These are phyloP conservation scores for Russula sp. DNA, from an alignment of 768 basidiomycete genomes.

Conservation along the genomic window DNA sequence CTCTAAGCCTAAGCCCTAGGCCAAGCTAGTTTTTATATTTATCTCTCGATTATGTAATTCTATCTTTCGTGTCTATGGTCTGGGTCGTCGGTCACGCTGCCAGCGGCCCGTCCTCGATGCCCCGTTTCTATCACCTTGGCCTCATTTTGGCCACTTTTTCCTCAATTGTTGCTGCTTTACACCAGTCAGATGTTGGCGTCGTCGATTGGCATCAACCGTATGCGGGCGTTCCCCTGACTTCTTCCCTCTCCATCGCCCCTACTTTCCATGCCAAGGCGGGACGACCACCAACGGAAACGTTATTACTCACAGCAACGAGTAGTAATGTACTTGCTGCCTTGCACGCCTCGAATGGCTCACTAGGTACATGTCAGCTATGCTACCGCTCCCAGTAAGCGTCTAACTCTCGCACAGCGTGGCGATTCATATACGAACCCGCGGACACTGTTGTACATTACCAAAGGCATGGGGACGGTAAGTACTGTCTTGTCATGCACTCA, in stretches of 20 bases:
- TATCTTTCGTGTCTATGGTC: neutral
- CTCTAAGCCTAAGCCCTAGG: too few species aligned
- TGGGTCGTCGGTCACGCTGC: too few species aligned
- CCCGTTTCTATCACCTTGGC: conserved; percentile 2
- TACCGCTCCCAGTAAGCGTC: neutral
- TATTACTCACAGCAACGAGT: conserved; percentile 60
- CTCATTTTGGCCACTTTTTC: conserved; percentile 7
- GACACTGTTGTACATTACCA: conserved; percentile 67
- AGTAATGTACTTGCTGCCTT: conserved; percentile 78
- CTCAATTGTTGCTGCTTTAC: conserved; percentile 41
- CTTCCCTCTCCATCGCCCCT: conserved; percentile 49
- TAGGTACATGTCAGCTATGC: conserved; percentile 46
- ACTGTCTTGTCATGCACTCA: neutral
- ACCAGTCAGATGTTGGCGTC: conserved; percentile 70
- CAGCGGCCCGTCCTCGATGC: neutral
- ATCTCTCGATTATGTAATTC: conserved; percentile 9
- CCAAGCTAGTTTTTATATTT: neutral
- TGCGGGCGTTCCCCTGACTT: conserved; percentile 63
- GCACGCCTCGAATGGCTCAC: conserved; percentile 56
- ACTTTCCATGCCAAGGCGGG: conserved; percentile 42
- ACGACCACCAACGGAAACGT: conserved; percentile 33
- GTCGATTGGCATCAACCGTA: conserved; percentile 85
- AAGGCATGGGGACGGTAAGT: conserved; percentile 51
- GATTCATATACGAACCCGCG: conserved; percentile 63
- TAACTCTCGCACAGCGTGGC: conserved; percentile 53